phyloP scores from a whole-genome alignment of 371 early-diverging fungal species.

The Mucor mucedo region DNA sequence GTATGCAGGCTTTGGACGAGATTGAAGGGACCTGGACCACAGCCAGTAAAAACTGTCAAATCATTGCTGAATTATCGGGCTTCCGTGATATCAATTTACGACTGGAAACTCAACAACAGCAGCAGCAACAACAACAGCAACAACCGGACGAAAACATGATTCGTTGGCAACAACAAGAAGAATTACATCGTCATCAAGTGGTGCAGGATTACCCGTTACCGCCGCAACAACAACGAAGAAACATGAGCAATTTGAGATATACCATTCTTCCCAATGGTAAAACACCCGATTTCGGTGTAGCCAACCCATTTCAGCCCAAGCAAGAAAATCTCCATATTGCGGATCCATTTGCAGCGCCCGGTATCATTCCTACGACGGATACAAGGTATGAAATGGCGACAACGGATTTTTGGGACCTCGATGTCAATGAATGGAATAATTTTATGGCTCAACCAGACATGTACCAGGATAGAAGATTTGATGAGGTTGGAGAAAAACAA shows the following conservation, averaged over 20 bases:
- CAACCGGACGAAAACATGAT: neutral
- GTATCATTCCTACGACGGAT: constrained; percentile 29
- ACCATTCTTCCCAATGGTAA: constrained; percentile 8
- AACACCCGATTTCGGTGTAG: neutral
- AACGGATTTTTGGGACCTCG: constrained; percentile 27
- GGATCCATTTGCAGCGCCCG: constrained; percentile 40
- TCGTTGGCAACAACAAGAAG: neutral
- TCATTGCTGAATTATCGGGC: constrained; percentile 51
- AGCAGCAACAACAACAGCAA: neutral
- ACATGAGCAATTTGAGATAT: constrained; percentile 19
- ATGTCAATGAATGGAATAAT: constrained; percentile 34
- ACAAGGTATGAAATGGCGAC: constrained; percentile 20
- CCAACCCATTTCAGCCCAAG: neutral
- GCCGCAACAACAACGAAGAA: constrained; percentile 8
- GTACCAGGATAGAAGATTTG: constrained; percentile 14
- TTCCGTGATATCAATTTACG: constrained; percentile 29
- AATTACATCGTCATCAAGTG: neutral
- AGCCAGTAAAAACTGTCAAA: constrained; percentile 44
- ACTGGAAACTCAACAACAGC: constrained; percentile 3
- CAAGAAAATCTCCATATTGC: neutral
- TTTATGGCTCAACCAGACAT: constrained; percentile 15
- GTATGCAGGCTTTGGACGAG: constrained; percentile 43
- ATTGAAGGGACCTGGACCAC: constrained; percentile 44
- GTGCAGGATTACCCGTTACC: neutral
- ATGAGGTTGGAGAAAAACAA: constrained; percentile 21